Conservation (phyloP, 257 asterid genomes). For the Paulownia fortunei region DNA sequence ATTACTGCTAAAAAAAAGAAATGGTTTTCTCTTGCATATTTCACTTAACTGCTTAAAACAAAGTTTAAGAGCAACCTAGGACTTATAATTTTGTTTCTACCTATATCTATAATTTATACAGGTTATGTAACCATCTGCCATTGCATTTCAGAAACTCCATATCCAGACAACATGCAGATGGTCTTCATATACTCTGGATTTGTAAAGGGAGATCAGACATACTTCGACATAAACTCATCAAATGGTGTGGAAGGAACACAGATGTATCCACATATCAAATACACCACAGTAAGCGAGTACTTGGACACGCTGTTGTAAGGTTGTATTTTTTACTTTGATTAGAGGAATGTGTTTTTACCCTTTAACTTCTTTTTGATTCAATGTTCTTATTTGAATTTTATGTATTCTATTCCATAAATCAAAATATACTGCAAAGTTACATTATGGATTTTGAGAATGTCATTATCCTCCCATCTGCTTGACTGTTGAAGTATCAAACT, state of each 20-base stretch:
- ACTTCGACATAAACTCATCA: slow-evolving; percentile 55
- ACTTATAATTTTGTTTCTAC: background rate
- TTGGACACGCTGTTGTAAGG: slow-evolving; percentile 59
- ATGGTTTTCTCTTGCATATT: background rate
- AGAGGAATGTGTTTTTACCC: slow-evolving; percentile 13
- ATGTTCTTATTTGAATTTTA: background rate
- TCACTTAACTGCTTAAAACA: background rate
- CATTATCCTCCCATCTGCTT: background rate
- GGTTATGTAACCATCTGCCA: background rate
- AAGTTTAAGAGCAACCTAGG: background rate
- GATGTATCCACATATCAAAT: slow-evolving; percentile 69
- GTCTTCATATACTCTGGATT: slow-evolving; percentile 81
- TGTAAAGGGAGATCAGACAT: slow-evolving; percentile 86
- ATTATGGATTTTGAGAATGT: background rate
- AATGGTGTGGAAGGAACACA: slow-evolving; percentile 73
- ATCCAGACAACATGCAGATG: slow-evolving; percentile 81
- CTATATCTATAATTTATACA: background rate
- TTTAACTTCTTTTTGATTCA: background rate
- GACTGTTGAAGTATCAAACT: too few relatives aligned
- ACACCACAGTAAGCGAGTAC: slow-evolving; percentile 72
- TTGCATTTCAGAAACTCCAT: slow-evolving; percentile 68
- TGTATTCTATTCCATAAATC: background rate
- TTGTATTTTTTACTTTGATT: slow-evolving; percentile 16
- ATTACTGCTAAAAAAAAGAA: background rate
- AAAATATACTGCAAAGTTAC: background rate